Evolutionary conservation across 2,329 filamentous ascomycete genomes (phyloP).

Genomic region (Chaetomiaceae sp.): DNA sequence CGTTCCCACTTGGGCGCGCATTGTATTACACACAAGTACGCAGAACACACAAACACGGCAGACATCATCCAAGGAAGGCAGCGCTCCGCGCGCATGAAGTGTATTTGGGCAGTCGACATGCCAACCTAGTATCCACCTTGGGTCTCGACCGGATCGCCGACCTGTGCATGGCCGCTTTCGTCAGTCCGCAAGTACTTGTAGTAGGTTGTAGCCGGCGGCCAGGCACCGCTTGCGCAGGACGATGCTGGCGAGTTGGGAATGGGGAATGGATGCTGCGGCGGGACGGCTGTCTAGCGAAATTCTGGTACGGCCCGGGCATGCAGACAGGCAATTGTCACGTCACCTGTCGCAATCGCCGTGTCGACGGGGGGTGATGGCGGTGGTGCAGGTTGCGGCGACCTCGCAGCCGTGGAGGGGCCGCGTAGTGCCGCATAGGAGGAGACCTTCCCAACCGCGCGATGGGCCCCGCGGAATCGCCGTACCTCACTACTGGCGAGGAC

Average conservation of each 20-base stretch:
- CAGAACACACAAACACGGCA: constrained; percentile 9
- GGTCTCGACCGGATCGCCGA: constrained; percentile 3
- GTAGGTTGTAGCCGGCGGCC: background rate
- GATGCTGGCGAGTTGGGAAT: background rate
- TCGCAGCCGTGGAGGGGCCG: constrained; percentile 14
- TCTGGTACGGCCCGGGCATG: constrained; percentile 7
- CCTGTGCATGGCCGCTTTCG: background rate
- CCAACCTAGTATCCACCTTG: constrained; percentile 3
- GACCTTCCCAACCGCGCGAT: constrained; percentile 18
- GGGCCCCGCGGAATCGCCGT: constrained; percentile 12
- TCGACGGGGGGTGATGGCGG: constrained; percentile 13
- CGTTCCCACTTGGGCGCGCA: constrained; percentile 11
- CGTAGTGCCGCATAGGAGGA: constrained; percentile 20
- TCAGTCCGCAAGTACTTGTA: no score
- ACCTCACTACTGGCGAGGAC: constrained; percentile 22
- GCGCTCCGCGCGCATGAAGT: no score
- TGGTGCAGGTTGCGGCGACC: constrained; percentile 9
- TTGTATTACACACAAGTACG: constrained; percentile 17
- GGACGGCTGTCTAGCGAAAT: constrained; percentile 1
- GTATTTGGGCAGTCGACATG: no score
- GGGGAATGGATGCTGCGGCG: background rate
- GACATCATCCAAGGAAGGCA: background rate
- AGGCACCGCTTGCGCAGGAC: background rate
- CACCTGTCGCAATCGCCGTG: constrained; percentile 20
- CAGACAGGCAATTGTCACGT: constrained; percentile 21